Evolutionary conservation across 2,329 filamentous ascomycete species (phyloP).

Genomic region (Penicillium sp.): DNA sequence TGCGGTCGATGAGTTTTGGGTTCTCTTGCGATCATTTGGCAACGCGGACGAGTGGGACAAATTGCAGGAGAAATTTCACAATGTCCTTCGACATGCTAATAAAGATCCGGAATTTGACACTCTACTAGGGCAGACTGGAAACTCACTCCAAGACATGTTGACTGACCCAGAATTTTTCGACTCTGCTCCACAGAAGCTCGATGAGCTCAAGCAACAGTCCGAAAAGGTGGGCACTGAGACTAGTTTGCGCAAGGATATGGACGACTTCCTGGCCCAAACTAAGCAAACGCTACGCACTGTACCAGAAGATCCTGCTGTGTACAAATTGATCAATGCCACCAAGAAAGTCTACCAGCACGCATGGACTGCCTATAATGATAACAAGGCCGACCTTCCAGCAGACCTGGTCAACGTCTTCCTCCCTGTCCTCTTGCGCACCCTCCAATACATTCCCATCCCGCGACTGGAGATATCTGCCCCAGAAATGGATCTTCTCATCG

Average conservation of each 20-base stretch:
- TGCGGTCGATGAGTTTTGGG: slow-evolving; percentile 79
- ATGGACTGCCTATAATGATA: slow-evolving; percentile 63
- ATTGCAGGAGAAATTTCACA: slow-evolving; percentile 67
- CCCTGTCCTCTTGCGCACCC: slow-evolving; percentile 70
- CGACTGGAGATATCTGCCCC: slow-evolving; percentile 85
- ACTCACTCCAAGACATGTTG: slow-evolving; percentile 75
- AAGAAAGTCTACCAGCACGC: slow-evolving; percentile 69
- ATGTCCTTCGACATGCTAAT: slow-evolving; percentile 71
- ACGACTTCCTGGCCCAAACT: slow-evolving; percentile 68
- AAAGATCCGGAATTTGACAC: slow-evolving; percentile 81
- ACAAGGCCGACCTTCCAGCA: slow-evolving; percentile 70
- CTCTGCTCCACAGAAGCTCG: slow-evolving; percentile 66
- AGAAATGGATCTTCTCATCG: slow-evolving; percentile 79
- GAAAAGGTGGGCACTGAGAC: slow-evolving; percentile 64
- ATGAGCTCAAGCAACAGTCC: slow-evolving; percentile 59
- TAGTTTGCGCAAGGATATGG: slow-evolving; percentile 70
- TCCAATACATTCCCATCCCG: slow-evolving; percentile 88
- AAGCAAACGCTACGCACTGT: slow-evolving; percentile 69
- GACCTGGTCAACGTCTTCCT: slow-evolving; percentile 80
- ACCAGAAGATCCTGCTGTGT: slow-evolving; percentile 69
- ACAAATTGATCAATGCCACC: slow-evolving; percentile 67
- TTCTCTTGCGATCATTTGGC: slow-evolving; percentile 77
- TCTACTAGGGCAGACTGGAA: slow-evolving; percentile 71
- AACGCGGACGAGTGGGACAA: slow-evolving; percentile 72
- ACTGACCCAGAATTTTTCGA: slow-evolving; percentile 86